Conservation (phyloP, 2,329 filamentous ascomycete genomes). For the Talaromyces sp. region DNA sequence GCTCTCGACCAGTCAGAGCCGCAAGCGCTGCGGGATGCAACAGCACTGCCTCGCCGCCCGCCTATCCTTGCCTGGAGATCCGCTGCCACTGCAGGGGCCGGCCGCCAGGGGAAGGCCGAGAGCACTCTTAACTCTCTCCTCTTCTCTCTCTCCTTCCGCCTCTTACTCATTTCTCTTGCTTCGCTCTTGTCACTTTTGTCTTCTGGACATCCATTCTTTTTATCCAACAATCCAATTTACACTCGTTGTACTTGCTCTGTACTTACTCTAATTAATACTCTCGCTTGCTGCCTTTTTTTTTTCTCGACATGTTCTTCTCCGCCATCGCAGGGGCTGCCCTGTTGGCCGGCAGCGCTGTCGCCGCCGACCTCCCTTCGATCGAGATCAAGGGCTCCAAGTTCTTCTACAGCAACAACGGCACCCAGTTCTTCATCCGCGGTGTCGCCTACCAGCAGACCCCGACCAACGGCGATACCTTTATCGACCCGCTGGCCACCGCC, state of each 20-base stretch:
- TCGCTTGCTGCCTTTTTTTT: neutral
- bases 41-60: neutral
- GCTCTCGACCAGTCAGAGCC: neutral
- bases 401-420: slow-evolving; percentile 78
- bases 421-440: slow-evolving; percentile 81
- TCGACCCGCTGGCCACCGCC: slow-evolving; percentile 73
- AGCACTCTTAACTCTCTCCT: neutral
- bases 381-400: slow-evolving; percentile 59
- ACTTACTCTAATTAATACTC: neutral
- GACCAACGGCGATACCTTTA: slow-evolving; percentile 44
- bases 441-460: slow-evolving; percentile 76
- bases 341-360: neutral
- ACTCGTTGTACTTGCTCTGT: neutral
- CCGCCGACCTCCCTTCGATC: neutral
- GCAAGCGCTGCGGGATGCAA: neutral
- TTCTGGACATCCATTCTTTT: neutral
- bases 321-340: slow-evolving; percentile 34
- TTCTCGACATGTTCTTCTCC: slow-evolving; percentile 39
- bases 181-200: neutral
- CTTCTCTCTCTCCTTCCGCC: neutral
- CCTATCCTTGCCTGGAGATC: neutral
- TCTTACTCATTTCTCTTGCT: neutral
- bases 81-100: neutral
- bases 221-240: neutral
- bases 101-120: neutral